Conservation (phyloP, 2,329 filamentous ascomycete species). For the Neonectria coccinea region DNA sequence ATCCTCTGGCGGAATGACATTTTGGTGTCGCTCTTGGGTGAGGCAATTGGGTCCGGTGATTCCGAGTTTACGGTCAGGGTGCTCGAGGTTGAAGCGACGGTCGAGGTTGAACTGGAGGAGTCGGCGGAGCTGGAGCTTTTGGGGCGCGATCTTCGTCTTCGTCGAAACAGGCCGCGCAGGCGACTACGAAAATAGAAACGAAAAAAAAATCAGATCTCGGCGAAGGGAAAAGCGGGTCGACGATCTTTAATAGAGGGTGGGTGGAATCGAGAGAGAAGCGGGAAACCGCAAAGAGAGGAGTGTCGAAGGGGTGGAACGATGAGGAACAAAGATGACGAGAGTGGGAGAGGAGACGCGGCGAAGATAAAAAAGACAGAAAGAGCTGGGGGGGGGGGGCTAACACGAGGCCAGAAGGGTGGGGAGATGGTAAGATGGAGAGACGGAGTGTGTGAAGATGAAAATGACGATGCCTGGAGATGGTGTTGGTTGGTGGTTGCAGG, state of each 20-base stretch:
- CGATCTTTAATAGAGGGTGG: conserved; percentile 14
- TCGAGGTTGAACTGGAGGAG: conserved; percentile 29
- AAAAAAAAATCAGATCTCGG: conserved; percentile 34
- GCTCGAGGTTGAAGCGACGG: conserved; percentile 14
- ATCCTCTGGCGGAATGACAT: conserved; percentile 58
- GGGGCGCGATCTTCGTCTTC: conserved; percentile 36
- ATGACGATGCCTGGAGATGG: conserved; percentile 1
- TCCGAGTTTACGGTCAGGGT: conserved; percentile 39
- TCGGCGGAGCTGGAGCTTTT: conserved; percentile 40
- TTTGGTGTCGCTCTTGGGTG: conserved; percentile 39
- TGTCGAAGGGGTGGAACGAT: neutral
- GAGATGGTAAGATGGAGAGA: neutral
- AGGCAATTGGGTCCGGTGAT: conserved; percentile 25
- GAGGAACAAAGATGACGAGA: neutral
- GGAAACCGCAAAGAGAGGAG: conserved; percentile 1
- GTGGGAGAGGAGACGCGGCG: conserved; percentile 1
- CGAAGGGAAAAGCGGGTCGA: conserved; percentile 24
- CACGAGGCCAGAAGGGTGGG: neutral
- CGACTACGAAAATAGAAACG: conserved; percentile 34
- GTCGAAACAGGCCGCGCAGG: conserved; percentile 41
- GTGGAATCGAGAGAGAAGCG: neutral
- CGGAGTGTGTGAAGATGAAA: neutral
- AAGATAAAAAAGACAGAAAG: conserved; percentile 3
- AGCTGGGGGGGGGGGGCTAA: neutral
- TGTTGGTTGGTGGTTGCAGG: conserved; percentile 1